Evolutionary conservation across 2,329 filamentous ascomycete genomes (phyloP), one percentile per base, ranked within the genome.

Genomic region (Chrysosporium queenslandicum): DNA sequence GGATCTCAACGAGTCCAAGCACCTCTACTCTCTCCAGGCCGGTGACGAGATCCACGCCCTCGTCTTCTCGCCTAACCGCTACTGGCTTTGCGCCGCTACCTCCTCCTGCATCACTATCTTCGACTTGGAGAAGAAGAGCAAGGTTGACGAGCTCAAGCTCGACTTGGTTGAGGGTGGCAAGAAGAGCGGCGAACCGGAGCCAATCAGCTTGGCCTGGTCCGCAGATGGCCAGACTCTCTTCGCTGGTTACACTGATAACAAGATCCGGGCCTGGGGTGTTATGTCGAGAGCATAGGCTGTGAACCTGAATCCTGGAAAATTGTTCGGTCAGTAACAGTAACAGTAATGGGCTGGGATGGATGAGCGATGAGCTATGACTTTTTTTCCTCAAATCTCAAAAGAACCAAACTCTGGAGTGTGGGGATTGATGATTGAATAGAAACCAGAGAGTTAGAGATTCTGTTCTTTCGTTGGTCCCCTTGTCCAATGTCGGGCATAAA

Each of bases 91-190:
- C 83, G 92, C 92, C 71, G 92, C 92, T 72, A 98, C 92, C 60
- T 82, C 88, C 71, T 87, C 82, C 78, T 89, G 83, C 82, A 97
- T 98, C 83, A 96, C 96, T 83, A 97, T 98, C 82, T 98, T 98
- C 79, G 92, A 98, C 72, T 84, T 98, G 65, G 92, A 98, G 88
- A 98, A 98, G 90, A 98, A 98, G 90, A 94, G 85, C 86, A 97
- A 96, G 86, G 91, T 97, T 71, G 91, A 97, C 69, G 92, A 97
- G 84, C 85, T 98, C 75, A 96, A 94, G 86, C 91, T 91, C 64
- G 92, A 98, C 75, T 94, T 92, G 80, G 80, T 89, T 71, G 82
- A 89, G 72, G 85, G 89, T 72, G 87, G 90, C 79, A 95, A 95
- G 88, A 97, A 97, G 88, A 89, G 85, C 83, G 84, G 90, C 72